phyloP scores from a whole-genome alignment of 2,329 filamentous ascomycete genomes.

The Furcasterigmium furcatum region DNA sequence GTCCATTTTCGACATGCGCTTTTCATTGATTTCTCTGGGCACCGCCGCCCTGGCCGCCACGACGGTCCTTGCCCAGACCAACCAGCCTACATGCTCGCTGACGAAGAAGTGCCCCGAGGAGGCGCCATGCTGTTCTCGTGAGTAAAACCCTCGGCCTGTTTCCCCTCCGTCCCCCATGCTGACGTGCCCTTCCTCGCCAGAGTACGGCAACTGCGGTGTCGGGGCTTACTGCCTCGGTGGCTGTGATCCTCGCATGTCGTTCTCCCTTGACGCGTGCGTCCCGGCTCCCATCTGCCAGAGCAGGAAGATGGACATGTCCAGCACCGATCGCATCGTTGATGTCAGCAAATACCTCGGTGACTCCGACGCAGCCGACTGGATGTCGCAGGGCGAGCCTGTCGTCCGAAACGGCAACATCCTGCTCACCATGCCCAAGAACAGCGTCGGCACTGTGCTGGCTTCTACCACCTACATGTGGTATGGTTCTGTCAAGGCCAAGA shows the following conservation, averaged over 20 bases:
- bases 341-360: conserved; percentile 88
- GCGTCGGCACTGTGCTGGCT: conserved; percentile 83
- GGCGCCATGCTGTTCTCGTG: conserved; percentile 78
- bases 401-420: conserved; percentile 67
- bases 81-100: conserved; percentile 38
- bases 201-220: conserved; percentile 89
- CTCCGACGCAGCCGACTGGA: conserved; percentile 77
- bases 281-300: conserved; percentile 79
- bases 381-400: conserved; percentile 75
- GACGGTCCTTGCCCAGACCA: conserved; percentile 27
- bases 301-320: conserved; percentile 70
- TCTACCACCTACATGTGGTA: conserved; percentile 93
- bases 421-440: conserved; percentile 84
- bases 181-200: conserved; percentile 40
- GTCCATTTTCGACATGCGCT: not conserved
- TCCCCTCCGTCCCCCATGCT: too few species aligned
- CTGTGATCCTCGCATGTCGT: conserved; percentile 85
- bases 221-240: conserved; percentile 95
- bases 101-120: conserved; percentile 65
- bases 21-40: conserved; percentile 26
- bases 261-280: conserved; percentile 78
- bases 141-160: too few species aligned
- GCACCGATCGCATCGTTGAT: conserved; percentile 64
- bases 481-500: conserved; percentile 79
- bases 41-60: conserved; percentile 34